Evolutionary conservation across 1,284 basidiomycete genomes (phyloP), one percentile per base, ranked within the genome.

Genomic region (Paramarasmius palmivorus): DNA sequence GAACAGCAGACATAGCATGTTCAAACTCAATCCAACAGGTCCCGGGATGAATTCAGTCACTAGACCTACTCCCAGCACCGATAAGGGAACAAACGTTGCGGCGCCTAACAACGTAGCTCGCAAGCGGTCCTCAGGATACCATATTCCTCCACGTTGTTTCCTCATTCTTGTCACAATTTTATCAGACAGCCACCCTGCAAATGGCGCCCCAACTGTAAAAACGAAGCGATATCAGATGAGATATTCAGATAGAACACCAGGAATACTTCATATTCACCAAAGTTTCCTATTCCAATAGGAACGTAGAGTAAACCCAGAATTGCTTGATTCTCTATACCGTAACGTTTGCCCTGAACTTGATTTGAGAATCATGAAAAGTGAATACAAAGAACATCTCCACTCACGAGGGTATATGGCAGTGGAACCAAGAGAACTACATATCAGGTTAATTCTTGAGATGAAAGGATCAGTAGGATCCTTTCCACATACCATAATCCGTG

Each of bases 71-170:
- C 0, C 69, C 68, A 1, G 72, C 70, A 15, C 81, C 83, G 8
- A 76, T 56, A 39, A 81, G 62, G 0, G 44, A 9, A 46, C 44
- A 29, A 26, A 46, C 4, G 32, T 9, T 7, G 44, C 44, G 17
- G 44, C 44, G 25, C 25, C 44, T 26, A 46, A 5, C 15, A 46
- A 8, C n/a, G 72, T 71, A 0, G 77, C 80, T 10, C 75, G 70
- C 26, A 88, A 71, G 3, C 86, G 73, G 60, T 86, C 86, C 62
- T 88, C 86, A 0, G 84, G 82, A 2, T 73, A 70, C 78, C 72
- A 78, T 14, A 67, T 57, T 3, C 70, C 83, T 42, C 74, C 74
- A 34, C 85, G 73, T n/a, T 72, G 67, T 51, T 66, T 67, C 25
- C 78, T 76, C 64, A 75, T 81, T 12, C 62, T 64, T 15, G 70